Evolutionary conservation across 1,139 yeast species (phyloP).

Genomic region (Scheffersomyces illinoinensis): DNA sequence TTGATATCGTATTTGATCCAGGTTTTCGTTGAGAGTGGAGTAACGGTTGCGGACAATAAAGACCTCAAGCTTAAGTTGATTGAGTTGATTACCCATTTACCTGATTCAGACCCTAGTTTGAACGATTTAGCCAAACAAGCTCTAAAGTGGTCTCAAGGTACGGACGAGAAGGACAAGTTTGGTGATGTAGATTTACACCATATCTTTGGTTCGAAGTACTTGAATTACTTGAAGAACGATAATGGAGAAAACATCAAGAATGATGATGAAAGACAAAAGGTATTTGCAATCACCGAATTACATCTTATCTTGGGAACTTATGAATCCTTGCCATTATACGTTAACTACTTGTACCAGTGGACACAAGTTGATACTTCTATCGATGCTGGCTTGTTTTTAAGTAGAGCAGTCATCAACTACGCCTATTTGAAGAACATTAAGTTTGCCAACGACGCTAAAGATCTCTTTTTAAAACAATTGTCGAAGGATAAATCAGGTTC

Average conservation of each 20-base stretch:
- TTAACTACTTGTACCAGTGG: slow-evolving; percentile 62
- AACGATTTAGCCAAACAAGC: slow-evolving; percentile 65
- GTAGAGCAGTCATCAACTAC: slow-evolving; percentile 72
- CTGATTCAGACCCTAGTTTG: slow-evolving; percentile 67
- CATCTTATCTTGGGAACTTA: slow-evolving; percentile 70
- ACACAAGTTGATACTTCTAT: slow-evolving; percentile 42
- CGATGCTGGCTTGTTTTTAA: slow-evolving; percentile 53
- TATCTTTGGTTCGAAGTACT: slow-evolving; percentile 67
- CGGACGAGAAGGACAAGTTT: slow-evolving; percentile 46
- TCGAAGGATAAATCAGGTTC: slow-evolving; percentile 11
- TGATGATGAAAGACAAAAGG: slow-evolving; percentile 32
- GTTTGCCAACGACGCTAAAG: slow-evolving; percentile 49
- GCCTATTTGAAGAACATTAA: slow-evolving; percentile 63
- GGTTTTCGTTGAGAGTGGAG: slow-evolving; percentile 55
- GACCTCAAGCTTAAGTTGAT: slow-evolving; percentile 40
- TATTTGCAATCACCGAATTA: slow-evolving; percentile 47
- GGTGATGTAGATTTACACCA: slow-evolving; percentile 81
- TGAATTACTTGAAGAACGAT: slow-evolving; percentile 29
- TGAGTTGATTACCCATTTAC: slow-evolving; percentile 49
- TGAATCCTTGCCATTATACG: slow-evolving; percentile 56
- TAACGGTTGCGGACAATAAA: slow-evolving; percentile 26
- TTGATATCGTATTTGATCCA: slow-evolving; percentile 72
- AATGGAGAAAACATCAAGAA: slow-evolving; percentile 12
- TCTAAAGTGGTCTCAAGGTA: slow-evolving; percentile 59
- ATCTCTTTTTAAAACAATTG: slow-evolving; percentile 37